Conservation (phyloP, 192 early-diverging fungal species). For the Backusella circina region DNA sequence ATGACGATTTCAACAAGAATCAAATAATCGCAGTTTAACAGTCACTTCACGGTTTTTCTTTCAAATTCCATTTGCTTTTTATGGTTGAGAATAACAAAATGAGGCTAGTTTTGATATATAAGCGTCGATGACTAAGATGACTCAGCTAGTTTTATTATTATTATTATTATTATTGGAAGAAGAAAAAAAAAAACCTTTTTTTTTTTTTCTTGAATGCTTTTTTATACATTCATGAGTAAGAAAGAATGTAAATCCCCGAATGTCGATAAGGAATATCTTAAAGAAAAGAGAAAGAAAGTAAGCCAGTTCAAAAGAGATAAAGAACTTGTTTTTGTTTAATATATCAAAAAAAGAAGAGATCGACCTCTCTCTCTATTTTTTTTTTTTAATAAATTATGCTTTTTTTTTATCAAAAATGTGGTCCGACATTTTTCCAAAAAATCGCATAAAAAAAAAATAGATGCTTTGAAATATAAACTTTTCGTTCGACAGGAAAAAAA, state of each 20-base stretch:
- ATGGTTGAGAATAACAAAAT: not conserved
- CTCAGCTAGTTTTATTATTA: not conserved
- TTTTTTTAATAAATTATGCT: not conserved
- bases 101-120: not conserved
- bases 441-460: not conserved
- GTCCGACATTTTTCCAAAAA: not conserved
- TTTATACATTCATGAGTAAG: too few species aligned
- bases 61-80: not conserved
- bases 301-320: not conserved
- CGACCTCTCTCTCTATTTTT: not conserved
- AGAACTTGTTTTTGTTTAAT: not conserved
- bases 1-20: not conserved
- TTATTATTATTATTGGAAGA: not conserved
- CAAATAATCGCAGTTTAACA: not conserved
- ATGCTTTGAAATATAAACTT: too few species aligned
- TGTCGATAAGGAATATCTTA: not conserved
- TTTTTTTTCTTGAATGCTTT: too few species aligned
- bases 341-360: not conserved
- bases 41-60: not conserved
- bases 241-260: not conserved
- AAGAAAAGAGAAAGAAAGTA: not conserved
- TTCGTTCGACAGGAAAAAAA: not conserved
- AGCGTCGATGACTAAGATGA: not conserved
- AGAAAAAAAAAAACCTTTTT: too few species aligned
- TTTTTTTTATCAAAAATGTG: not conserved